Base-by-base conservation (phyloP, 768 basidiomycete species). In the Auriculariales sp. region DNA sequence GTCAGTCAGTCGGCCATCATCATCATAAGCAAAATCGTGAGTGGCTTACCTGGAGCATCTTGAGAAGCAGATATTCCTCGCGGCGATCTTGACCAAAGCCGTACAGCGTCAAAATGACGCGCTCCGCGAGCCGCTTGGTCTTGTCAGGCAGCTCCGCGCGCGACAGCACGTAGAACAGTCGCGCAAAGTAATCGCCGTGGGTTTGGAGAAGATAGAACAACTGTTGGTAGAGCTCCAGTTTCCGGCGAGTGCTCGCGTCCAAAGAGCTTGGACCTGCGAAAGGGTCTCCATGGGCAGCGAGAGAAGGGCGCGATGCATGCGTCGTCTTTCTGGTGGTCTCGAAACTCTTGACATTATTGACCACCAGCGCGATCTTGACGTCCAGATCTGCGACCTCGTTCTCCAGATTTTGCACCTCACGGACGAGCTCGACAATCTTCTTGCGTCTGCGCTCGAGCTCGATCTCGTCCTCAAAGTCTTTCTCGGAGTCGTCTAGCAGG, bases 401-500 rank as follows among this genome's bases (percentile, higher is more conserved):
- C 63, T 99, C 95, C 33, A 98, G 71, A 0, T 73, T 75, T 56
- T 97, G 93, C 56, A 94, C 95, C 63, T 85, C 88, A 46, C 93
- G 76, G 52, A 98, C 94, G 39, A 75, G 73, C 57, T 90, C 84
- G 24, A 95, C 87, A 15, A 98, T 90, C 53, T 77, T 75, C 64
- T 91, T 89, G 50, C 94, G 71, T 52, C 98, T 68, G 39, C 84
- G 73, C 61, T 97, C 95, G 14, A 98, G 79, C 59, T 88, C 87
- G 59, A 98, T 81, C 64, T 99, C 95, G 53, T 97, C 94, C 60
- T 89, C 84, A 65, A 95, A 98, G 64, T 99, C 95, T 11, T 81
- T 79, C 61, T 98, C 94, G 11, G 92, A 95, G 63, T 99, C 94
- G 59, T 97, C 89, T 36, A 99, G 74, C 19, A 99, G 79, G 66